A percentile compares a stretch with the other conserved stretches of the same genome.
These are phyloP conservation scores for Zygosaccharomyces sapae DNA, from an alignment of 1,139 yeast genomes.

Conservation along the genomic window DNA sequence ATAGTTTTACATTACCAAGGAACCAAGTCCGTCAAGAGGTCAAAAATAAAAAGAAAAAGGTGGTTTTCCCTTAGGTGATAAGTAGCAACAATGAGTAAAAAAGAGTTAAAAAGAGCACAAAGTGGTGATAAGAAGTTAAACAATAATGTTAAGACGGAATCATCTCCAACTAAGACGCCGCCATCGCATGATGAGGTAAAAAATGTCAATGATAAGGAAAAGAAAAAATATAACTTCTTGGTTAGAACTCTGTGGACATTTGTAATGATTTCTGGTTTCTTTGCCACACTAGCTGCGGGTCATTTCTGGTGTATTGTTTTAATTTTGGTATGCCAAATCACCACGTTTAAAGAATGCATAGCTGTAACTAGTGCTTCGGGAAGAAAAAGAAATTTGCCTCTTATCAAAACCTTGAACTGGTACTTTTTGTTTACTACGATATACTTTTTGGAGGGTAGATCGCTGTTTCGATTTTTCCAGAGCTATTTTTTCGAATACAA, in stretches of 20 bases:
- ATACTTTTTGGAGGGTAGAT: slow-evolving; percentile 84
- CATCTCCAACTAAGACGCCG: slow-evolving; percentile 3
- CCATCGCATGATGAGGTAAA: slow-evolving; percentile 3
- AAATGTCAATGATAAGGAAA: slow-evolving; percentile 6
- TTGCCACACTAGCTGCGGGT: slow-evolving; percentile 75
- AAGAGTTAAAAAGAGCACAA: slow-evolving; percentile 4
- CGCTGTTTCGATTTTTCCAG: slow-evolving; percentile 54
- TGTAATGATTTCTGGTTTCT: slow-evolving; percentile 79
- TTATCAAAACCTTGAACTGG: slow-evolving; percentile 87
- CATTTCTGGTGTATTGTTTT: slow-evolving; percentile 74
- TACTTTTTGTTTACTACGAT: slow-evolving; percentile 75
- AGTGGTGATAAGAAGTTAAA: background rate
- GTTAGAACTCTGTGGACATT: slow-evolving; percentile 94
- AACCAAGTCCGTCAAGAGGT: background rate
- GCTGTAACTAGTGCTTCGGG: slow-evolving; percentile 82
- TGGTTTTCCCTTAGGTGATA: slow-evolving; percentile 3
- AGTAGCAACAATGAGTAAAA: slow-evolving; percentile 1
- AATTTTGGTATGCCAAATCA: slow-evolving; percentile 68
- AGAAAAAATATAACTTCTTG: slow-evolving; percentile 45
- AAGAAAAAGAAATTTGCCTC: slow-evolving; percentile 74
- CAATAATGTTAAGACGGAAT: background rate
- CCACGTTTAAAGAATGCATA: slow-evolving; percentile 88
- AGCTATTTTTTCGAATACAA: slow-evolving; percentile 42
- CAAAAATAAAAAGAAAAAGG: background rate
- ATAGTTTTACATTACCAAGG: background rate